Evolutionary conservation across 139 green algal genomes (phyloP).

Genomic region (Coelastrella sp.): DNA sequence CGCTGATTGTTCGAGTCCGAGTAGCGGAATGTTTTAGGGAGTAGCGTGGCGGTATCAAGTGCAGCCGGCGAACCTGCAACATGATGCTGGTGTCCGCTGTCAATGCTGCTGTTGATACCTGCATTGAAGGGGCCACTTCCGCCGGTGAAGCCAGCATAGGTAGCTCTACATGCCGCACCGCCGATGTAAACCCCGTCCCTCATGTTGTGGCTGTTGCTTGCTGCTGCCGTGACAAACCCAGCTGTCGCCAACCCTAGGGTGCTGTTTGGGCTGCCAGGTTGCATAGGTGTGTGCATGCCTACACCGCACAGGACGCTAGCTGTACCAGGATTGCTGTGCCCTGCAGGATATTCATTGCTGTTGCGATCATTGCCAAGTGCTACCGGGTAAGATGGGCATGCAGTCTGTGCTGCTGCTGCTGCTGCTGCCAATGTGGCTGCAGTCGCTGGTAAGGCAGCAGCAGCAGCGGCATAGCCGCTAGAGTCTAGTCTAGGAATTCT

Average conservation of each 20-base stretch:
- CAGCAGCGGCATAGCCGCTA: neutral
- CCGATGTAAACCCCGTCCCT: neutral
- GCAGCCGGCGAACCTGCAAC: neutral
- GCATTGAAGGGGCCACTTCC: conserved; percentile 17
- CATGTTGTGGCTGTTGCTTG: neutral
- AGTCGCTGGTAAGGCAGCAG: neutral
- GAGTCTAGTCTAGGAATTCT: neutral
- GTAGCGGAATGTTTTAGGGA: neutral
- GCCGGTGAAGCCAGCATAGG: neutral
- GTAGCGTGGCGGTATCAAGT: neutral
- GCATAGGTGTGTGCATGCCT: conserved; percentile 18
- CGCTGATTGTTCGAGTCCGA: neutral
- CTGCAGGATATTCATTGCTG: neutral
- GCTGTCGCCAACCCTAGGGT: neutral
- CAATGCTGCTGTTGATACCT: conserved; percentile 32
- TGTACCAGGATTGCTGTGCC: neutral
- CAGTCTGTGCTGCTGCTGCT: neutral
- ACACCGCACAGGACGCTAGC: neutral
- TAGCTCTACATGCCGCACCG: too few species aligned
- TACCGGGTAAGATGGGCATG: neutral
- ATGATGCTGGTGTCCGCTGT: neutral
- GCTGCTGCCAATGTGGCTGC: neutral
- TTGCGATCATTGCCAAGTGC: neutral
- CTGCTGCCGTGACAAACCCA: neutral
- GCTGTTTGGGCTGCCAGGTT: neutral